Evolutionary conservation across 108 stramenopile genomes (phyloP).

Genomic region (Cyclotella choctawhatcheeana): DNA sequence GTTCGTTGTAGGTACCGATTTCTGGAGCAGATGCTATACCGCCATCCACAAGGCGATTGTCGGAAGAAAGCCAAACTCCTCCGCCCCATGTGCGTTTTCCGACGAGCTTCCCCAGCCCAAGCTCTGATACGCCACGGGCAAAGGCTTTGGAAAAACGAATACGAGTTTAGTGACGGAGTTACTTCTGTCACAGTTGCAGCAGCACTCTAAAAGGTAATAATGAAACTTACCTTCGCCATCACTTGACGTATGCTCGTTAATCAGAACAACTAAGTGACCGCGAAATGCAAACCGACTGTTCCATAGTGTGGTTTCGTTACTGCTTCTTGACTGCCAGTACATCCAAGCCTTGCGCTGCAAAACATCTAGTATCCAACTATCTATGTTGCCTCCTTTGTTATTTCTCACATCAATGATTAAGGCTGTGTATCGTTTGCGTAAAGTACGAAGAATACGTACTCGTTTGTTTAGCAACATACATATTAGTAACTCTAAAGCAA

Average conservation of each 20-base stretch:
- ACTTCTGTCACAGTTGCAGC: too few relatives aligned
- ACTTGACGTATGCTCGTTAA: slow-evolving; percentile 73
- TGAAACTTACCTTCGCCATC: too few relatives aligned
- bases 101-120: slow-evolving; percentile 75
- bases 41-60: slow-evolving; percentile 77
- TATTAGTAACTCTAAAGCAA: neutral
- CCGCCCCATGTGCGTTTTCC: slow-evolving; percentile 87
- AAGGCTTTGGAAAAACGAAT: too few relatives aligned
- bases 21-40: slow-evolving; percentile 77
- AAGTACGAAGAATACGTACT: neutral
- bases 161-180: too few relatives aligned
- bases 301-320: slow-evolving; percentile 61
- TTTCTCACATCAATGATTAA: slow-evolving; percentile 77
- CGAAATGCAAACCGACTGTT: slow-evolving; percentile 77
- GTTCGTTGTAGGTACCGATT: slow-evolving; percentile 70
- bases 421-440: too few relatives aligned
- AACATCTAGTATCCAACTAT: slow-evolving; percentile 71
- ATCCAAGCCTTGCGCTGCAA: slow-evolving; percentile 78
- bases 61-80: slow-evolving; percentile 74
- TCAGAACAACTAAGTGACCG: slow-evolving; percentile 75
- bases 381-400: slow-evolving; percentile 80
- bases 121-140: slow-evolving; percentile 71
- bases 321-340: slow-evolving; percentile 67
- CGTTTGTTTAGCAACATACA: neutral
- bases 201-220: too few relatives aligned